Evolutionary conservation across 2,329 filamentous ascomycete genomes (phyloP).

Genomic region (Calonectria pauciramosa): DNA sequence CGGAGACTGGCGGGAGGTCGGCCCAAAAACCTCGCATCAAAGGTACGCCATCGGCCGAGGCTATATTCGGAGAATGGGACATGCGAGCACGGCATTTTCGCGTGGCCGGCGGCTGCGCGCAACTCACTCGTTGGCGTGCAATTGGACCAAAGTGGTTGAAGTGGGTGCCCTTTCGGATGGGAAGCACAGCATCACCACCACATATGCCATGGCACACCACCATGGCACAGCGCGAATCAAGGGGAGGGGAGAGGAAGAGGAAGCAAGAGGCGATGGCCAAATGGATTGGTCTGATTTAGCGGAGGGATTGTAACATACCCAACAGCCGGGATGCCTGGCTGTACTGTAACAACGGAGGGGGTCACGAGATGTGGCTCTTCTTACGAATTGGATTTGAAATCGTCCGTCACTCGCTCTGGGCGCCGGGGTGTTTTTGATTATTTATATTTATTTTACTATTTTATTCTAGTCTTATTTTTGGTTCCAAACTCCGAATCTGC

Average conservation of each 20-base stretch:
- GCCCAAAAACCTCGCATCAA: slow-evolving; percentile 23
- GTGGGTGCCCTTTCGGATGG: slow-evolving; percentile 29
- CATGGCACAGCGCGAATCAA: slow-evolving; percentile 13
- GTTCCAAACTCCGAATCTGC: neutral
- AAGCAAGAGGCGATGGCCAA: neutral
- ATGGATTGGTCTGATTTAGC: neutral
- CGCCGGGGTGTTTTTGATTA: neutral
- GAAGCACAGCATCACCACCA: slow-evolving; percentile 16
- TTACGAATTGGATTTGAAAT: slow-evolving; percentile 13
- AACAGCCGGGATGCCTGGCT: neutral
- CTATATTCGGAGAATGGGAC: neutral
- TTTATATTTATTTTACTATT: neutral
- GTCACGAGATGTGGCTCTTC: neutral
- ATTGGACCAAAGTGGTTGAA: slow-evolving; percentile 23
- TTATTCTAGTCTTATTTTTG: neutral
- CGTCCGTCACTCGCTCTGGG: neutral
- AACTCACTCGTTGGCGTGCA: slow-evolving; percentile 32
- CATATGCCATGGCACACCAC: slow-evolving; percentile 19
- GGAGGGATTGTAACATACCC: slow-evolving; percentile 12
- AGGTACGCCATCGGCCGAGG: slow-evolving; percentile 10
- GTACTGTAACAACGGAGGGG: slow-evolving; percentile 1
- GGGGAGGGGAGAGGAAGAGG: neutral
- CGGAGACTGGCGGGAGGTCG: slow-evolving; percentile 17
- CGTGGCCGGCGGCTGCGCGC: slow-evolving; percentile 25
- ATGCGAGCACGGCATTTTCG: slow-evolving; percentile 16